phyloP scores from a whole-genome alignment of 1,139 yeast species.

The Candida neerlandica region DNA sequence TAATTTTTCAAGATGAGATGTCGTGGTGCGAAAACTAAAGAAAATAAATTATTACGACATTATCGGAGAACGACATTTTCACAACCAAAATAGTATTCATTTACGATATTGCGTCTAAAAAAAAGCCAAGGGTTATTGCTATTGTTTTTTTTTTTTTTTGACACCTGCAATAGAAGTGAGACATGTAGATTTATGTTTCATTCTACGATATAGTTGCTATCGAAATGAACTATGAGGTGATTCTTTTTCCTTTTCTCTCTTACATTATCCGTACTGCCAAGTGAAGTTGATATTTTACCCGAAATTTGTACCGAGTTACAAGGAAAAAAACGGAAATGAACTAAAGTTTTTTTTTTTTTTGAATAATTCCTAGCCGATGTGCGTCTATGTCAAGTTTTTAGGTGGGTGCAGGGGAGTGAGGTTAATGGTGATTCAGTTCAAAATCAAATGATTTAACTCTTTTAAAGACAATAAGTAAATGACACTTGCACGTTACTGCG shows the following conservation, averaged over 20 bases:
- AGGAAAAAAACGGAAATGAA: neutral
- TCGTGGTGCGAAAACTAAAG: neutral
- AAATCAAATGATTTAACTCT: too few relatives aligned
- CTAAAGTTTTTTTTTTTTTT: neutral
- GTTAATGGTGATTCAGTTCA: too few relatives aligned
- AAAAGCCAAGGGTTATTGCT: neutral
- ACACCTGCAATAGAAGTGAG: neutral
- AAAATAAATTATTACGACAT: neutral
- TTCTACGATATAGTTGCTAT: too few relatives aligned
- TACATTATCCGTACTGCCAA: too few relatives aligned
- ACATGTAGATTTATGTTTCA: neutral
- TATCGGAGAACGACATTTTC: neutral
- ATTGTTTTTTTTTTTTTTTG: neutral
- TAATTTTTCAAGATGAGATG: slow-evolving; percentile 1
- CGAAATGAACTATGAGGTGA: neutral
- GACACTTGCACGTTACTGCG: too few relatives aligned
- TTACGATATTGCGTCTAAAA: neutral
- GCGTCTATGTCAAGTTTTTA: neutral
- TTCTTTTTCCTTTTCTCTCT: too few relatives aligned
- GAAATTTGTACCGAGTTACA: too few relatives aligned
- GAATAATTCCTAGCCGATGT: neutral
- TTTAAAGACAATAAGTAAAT: too few relatives aligned
- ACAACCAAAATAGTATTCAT: neutral
- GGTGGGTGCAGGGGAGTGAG: too few relatives aligned
- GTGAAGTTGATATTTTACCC: too few relatives aligned